A percentile compares a stretch with the other conserved stretches of the same genome.
These are phyloP conservation scores for Colletotrichum filicis DNA, from an alignment of 2,329 filamentous ascomycete genomes.

Conservation along the genomic window DNA sequence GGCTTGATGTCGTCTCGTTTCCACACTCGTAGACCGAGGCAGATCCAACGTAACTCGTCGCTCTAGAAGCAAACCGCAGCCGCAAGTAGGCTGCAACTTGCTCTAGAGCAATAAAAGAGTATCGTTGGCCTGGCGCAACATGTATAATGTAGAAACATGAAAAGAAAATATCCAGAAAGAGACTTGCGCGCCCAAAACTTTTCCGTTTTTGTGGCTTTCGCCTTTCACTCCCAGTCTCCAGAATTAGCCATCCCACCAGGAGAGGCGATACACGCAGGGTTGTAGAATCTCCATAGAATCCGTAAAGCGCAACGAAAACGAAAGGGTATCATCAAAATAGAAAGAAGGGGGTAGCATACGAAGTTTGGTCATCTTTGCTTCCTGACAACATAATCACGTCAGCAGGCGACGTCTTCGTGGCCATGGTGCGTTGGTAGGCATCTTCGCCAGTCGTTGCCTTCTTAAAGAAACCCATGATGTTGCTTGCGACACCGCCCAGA, in stretches of 20 bases:
- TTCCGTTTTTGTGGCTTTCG: background rate
- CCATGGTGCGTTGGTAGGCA: constrained; percentile 81
- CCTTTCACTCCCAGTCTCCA: background rate
- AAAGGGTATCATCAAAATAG: constrained; percentile 30
- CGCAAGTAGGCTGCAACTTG: constrained; percentile 45
- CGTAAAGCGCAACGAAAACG: background rate
- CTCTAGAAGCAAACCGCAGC: constrained; percentile 56
- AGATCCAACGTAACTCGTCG: constrained; percentile 57
- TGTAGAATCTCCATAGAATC: background rate
- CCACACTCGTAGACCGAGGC: constrained; percentile 17
- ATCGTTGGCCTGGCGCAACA: background rate
- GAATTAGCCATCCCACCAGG: background rate
- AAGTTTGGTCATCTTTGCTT: constrained; percentile 96
- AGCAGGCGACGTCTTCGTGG: constrained; percentile 92
- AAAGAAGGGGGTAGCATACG: constrained; percentile 63
- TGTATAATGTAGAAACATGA: constrained; percentile 24
- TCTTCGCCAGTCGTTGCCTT: constrained; percentile 86
- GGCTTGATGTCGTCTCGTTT: background rate
- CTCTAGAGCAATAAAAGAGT: constrained; percentile 53
- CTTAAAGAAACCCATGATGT: constrained; percentile 86
- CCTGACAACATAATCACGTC: constrained; percentile 99
- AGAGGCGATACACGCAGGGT: background rate
- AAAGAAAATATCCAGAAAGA: constrained; percentile 13
- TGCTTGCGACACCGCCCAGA: constrained; percentile 82
- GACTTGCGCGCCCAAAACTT: constrained; percentile 35